phyloP scores from a whole-genome alignment of 2,329 filamentous ascomycete genomes.

The Fonsecaea monophora region DNA sequence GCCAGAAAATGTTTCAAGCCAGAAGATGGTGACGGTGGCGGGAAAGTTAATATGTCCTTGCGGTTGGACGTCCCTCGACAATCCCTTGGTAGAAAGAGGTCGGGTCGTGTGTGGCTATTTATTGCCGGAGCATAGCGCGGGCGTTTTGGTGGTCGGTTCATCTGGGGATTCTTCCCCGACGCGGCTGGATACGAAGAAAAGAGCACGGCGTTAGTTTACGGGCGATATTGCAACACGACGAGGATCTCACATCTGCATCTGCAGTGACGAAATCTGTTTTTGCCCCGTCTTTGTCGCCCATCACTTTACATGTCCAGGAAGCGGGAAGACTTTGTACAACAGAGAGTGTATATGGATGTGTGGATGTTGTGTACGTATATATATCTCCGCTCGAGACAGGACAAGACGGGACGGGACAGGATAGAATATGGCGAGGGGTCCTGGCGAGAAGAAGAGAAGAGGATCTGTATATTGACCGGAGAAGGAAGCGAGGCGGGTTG shows the following conservation, averaged over 20 bases:
- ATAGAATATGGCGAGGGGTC: no score
- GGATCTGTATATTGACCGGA: no score
- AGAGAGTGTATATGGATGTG: background rate
- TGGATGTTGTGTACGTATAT: background rate
- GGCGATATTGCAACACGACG: background rate
- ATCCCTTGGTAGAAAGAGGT: no score
- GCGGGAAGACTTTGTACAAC: slow-evolving; percentile 19
- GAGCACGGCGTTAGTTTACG: background rate
- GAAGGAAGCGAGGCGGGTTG: no score
- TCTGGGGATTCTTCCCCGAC: no score
- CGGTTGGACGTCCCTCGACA: no score
- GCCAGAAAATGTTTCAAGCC: no score
- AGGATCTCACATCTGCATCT: background rate
- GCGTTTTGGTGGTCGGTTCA: background rate
- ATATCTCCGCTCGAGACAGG: background rate
- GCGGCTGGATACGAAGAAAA: background rate
- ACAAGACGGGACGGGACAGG: background rate
- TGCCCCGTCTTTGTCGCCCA: background rate
- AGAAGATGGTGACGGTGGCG: no score
- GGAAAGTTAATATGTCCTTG: no score
- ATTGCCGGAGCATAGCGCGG: slow-evolving; percentile 27
- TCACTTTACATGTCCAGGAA: background rate
- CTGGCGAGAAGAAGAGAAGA: no score
- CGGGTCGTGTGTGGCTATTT: background rate
- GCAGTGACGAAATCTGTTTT: background rate